Conservation (phyloP, 257 asterid genomes). For the Solanum piurae region DNA sequence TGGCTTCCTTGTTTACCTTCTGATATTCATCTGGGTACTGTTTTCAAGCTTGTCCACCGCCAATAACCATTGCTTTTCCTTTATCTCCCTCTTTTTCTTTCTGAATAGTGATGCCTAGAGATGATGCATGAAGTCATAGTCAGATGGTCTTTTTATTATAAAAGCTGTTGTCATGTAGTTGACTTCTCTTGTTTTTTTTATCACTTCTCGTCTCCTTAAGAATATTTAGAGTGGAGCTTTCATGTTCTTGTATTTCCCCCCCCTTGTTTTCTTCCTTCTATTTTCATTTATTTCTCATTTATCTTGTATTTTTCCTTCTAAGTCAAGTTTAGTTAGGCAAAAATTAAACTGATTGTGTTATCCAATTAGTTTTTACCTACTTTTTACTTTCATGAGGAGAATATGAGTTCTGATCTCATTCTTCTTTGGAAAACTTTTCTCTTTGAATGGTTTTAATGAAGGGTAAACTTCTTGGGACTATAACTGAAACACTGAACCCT, state of each 20-base stretch:
- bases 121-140: not conserved
- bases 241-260: not conserved
- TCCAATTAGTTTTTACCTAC: not conserved
- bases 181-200: not conserved
- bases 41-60: not conserved
- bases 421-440: not conserved
- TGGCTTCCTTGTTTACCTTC: constrained; percentile 93
- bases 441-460: not conserved
- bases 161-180: not conserved
- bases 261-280: not conserved
- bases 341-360: not conserved
- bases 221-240: not conserved
- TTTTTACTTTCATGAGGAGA: not conserved
- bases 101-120: not conserved
- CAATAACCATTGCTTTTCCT: not conserved
- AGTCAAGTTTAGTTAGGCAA: not conserved
- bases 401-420: not conserved
- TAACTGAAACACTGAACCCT: not conserved
- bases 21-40: constrained; percentile 84
- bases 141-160: not conserved
- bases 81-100: not conserved
- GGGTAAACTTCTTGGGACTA: not conserved
- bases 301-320: not conserved
- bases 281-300: not conserved
- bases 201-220: not conserved